Conservation (phyloP, 2,329 filamentous ascomycete genomes). For the Nothopassalora personata region DNA sequence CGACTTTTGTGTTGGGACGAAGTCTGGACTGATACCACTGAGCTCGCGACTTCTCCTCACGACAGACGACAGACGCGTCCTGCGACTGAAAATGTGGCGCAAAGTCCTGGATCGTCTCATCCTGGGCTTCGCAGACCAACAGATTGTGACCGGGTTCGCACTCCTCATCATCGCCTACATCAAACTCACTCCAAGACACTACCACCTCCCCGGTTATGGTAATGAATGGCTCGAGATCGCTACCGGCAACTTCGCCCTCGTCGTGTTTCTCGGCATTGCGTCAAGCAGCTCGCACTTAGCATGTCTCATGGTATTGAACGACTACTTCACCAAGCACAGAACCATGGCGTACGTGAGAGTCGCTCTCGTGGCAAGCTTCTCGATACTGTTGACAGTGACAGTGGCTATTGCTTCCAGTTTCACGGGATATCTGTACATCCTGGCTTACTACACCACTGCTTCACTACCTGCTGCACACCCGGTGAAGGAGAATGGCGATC, state of each 20-base stretch:
- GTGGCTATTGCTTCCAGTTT: conserved; percentile 1
- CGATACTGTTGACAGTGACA: background rate
- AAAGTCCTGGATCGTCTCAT: conserved; percentile 2
- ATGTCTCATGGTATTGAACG: conserved; percentile 1
- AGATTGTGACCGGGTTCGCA: conserved; percentile 6
- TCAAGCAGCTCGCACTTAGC: conserved; percentile 8
- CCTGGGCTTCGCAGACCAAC: conserved; percentile 7
- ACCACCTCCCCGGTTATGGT: background rate
- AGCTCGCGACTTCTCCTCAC: background rate
- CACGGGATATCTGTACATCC: background rate
- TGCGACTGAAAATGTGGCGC: conserved; percentile 1
- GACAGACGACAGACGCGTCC: background rate
- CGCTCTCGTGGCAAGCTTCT: background rate
- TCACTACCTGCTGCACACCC: background rate
- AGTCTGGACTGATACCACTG: background rate
- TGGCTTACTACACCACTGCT: background rate
- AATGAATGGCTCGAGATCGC: background rate
- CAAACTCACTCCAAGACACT: background rate
- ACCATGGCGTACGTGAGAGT: background rate
- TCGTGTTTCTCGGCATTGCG: conserved; percentile 2
- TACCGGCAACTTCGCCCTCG: background rate
- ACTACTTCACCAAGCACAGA: conserved; percentile 6
- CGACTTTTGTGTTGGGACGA: background rate
- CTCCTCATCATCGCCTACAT: conserved; percentile 5
- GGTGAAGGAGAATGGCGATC: background rate